Percentiles rank a stretch among this genome's conserved stretches.
These are phyloP conservation scores for Backusella australiensis DNA, from an alignment of 192 early-diverging fungal species.

Conservation along the genomic window DNA sequence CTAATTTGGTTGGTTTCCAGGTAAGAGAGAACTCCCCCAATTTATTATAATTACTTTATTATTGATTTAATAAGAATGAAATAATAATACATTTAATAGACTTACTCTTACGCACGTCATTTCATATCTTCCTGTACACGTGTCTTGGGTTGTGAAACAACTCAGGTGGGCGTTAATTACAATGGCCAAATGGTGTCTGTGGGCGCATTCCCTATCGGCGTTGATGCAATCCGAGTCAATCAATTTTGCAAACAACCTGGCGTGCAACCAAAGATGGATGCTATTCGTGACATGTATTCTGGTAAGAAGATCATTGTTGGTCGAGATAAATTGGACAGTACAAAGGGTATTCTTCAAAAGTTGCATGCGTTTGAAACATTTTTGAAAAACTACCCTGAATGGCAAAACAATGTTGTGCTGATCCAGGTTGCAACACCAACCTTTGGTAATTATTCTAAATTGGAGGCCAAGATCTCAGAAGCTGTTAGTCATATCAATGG, in stretches of 20 bases:
- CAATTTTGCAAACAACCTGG: slow-evolving; percentile 59
- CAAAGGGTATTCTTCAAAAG: slow-evolving; percentile 95
- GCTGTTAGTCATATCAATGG: slow-evolving; percentile 92
- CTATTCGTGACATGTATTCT: slow-evolving; percentile 81
- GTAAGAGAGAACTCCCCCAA: slow-evolving; percentile 19
- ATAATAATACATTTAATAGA: slow-evolving; percentile 37
- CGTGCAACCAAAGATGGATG: slow-evolving; percentile 77
- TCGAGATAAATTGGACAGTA: slow-evolving; percentile 91
- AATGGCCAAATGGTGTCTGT: slow-evolving; percentile 77
- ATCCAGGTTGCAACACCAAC: slow-evolving; percentile 96
- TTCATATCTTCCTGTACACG: slow-evolving; percentile 93
- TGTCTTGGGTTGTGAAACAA: slow-evolving; percentile 92
- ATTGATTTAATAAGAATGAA: neutral
- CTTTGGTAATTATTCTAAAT: slow-evolving; percentile 61
- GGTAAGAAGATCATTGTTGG: slow-evolving; percentile 95
- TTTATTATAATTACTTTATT: neutral
- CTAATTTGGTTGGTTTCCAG: slow-evolving; percentile 94
- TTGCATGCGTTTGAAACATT: slow-evolving; percentile 92
- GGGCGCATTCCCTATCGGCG: slow-evolving; percentile 95
- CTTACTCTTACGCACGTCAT: slow-evolving; percentile 93
- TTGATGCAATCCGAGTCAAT: slow-evolving; percentile 79
- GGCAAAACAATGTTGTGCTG: slow-evolving; percentile 90
- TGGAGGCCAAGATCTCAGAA: slow-evolving; percentile 88
- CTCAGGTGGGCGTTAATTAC: slow-evolving; percentile 86
- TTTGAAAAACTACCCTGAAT: slow-evolving; percentile 86